Percentiles rank a stretch among this genome's conserved stretches.
Evolutionary conservation across 2,329 filamentous ascomycete genomes (phyloP).

Genomic region (Remersonia thermophila): DNA sequence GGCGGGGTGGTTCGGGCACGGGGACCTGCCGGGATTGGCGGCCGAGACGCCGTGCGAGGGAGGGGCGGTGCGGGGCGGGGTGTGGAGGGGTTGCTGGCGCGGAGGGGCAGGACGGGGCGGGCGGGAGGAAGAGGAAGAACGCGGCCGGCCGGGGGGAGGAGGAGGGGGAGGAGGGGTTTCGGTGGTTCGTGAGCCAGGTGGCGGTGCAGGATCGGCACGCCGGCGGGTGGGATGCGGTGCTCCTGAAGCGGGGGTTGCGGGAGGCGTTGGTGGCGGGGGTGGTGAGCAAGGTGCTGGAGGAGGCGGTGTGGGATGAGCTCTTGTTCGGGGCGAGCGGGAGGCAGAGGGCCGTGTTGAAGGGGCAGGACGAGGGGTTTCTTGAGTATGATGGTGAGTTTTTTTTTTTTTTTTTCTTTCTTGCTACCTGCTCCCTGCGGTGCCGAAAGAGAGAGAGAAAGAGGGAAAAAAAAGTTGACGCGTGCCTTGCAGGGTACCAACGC

Average conservation of each 20-base stretch:
- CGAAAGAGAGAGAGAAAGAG: too few species aligned
- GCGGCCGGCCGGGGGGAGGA: slow-evolving; percentile 16
- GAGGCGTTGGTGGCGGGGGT: slow-evolving; percentile 26
- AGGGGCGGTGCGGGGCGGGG: too few species aligned
- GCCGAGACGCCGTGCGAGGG: too few species aligned
- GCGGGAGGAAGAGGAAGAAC: slow-evolving; percentile 4
- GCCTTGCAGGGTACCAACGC: slow-evolving; percentile 26
- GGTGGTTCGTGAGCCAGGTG: slow-evolving; percentile 22
- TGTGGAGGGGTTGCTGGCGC: too few species aligned
- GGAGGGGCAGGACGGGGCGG: neutral
- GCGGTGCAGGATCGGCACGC: slow-evolving; percentile 24
- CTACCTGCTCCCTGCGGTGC: too few species aligned
- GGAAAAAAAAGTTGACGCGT: too few species aligned
- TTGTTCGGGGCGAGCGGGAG: slow-evolving; percentile 27
- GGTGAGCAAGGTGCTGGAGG: slow-evolving; percentile 27
- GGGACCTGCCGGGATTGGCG: slow-evolving; percentile 6
- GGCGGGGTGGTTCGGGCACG: slow-evolving; percentile 19
- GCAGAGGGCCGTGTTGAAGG: slow-evolving; percentile 19
- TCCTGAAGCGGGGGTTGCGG: slow-evolving; percentile 20
- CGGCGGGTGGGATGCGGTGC: slow-evolving; percentile 25
- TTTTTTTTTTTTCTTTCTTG: too few species aligned
- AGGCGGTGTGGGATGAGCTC: slow-evolving; percentile 26
- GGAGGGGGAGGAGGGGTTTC: slow-evolving; percentile 21
- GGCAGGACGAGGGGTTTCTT: slow-evolving; percentile 21
- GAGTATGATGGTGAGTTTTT: slow-evolving; percentile 8